Percentiles rank a stretch among this genome's conserved stretches.
These are phyloP conservation scores for Rhododendron vialii DNA, from an alignment of 148 eudicot genomes.

Conservation along the genomic window DNA sequence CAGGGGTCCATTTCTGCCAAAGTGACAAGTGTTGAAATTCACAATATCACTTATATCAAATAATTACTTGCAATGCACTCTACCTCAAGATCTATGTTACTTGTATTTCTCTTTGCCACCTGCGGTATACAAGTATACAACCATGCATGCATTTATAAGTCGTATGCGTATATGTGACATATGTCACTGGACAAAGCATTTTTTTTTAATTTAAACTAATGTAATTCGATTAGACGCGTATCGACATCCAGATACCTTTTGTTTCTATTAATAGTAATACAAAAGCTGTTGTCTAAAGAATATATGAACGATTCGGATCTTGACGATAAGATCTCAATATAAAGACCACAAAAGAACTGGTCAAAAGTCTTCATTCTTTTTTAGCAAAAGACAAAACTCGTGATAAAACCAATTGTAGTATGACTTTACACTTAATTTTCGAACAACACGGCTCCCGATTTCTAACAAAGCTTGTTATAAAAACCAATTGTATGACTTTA, in stretches of 20 bases:
- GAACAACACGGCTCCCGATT: neutral
- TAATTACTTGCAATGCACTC: slow-evolving; percentile 5
- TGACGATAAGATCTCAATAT: neutral
- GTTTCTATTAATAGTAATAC: too few relatives aligned
- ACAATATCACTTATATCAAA: neutral
- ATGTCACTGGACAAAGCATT: neutral
- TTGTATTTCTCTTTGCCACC: neutral
- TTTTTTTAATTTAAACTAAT: too few relatives aligned
- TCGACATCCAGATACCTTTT: too few relatives aligned
- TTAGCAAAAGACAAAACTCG: too few relatives aligned
- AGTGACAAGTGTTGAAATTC: neutral
- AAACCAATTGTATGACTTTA: neutral
- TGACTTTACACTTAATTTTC: neutral
- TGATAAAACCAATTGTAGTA: neutral
- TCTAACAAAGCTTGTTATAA: neutral
- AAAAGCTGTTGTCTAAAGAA: too few relatives aligned
- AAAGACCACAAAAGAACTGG: too few relatives aligned
- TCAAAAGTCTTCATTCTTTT: too few relatives aligned
- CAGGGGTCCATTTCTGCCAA: neutral
- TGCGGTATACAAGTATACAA: neutral
- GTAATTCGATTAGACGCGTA: neutral
- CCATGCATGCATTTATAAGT: neutral
- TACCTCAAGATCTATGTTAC: neutral
- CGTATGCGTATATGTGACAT: neutral
- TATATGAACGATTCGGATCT: neutral